Evolutionary conservation across 495 filamentous ascomycete species (phyloP).

Genomic region (Trichoderma virens): DNA sequence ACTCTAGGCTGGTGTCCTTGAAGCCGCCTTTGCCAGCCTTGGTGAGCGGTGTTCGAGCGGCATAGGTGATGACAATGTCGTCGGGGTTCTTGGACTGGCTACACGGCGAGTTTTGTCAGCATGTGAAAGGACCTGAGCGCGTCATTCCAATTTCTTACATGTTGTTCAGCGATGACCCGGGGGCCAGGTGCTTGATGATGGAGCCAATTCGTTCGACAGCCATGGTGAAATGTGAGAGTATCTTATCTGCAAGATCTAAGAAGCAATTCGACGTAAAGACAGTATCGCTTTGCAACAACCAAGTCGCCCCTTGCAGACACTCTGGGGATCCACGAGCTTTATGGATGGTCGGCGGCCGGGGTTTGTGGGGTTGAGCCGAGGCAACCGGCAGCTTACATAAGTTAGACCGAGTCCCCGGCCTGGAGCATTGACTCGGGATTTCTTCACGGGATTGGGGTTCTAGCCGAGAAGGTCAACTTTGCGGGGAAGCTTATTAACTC

Average conservation of each 20-base stretch:
- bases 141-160: conserved; percentile 54
- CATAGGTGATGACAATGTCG: conserved; percentile 88
- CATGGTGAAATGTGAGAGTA: conserved; percentile 47
- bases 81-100: conserved; percentile 93
- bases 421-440: background rate
- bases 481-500: background rate
- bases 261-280: background rate
- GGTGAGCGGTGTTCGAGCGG: conserved; percentile 68
- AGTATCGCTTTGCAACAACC: background rate
- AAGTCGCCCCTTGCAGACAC: too few species aligned
- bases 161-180: conserved; percentile 55
- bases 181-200: conserved; percentile 80
- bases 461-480: background rate
- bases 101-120: conserved; percentile 13
- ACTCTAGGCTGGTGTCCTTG: conserved; percentile 91
- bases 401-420: background rate
- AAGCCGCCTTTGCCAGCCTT: conserved; percentile 80
- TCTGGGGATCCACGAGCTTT: conserved; percentile 1
- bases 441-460: background rate
- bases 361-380: conserved; percentile 8
- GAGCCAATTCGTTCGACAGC: conserved; percentile 77
- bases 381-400: conserved; percentile 1
- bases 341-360: conserved; percentile 1
- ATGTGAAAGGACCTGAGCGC: background rate
- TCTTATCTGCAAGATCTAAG: background rate